Evolutionary conservation across 1,284 basidiomycete genomes (phyloP), one percentile per base, ranked within the genome.

Genomic region (Trametes polyzona): DNA sequence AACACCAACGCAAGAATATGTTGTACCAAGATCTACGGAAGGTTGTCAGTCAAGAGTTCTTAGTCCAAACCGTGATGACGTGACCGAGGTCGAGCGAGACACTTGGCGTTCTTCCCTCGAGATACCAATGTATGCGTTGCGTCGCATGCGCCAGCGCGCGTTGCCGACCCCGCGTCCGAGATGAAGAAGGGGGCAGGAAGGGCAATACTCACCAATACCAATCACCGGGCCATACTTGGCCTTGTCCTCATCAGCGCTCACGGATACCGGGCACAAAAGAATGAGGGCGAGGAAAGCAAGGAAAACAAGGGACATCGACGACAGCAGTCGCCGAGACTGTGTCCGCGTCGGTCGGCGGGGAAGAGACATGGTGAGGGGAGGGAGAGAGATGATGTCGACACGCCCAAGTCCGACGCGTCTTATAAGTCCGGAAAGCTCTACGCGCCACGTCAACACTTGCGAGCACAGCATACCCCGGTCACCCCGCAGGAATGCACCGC

Each of bases 201-300:
- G n/a, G 12, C 32, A 24, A 2, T 35, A 82, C 87, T 65, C 68
- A 90, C 93, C 95, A 72, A 97, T 97, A 83, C 93, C 95, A 74
- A 97, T 97, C 46, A 98, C 95, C 42, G 91, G 90, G 60, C 95
- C 95, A 75, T 93, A 95, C 67, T 94, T 88, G 66, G 72, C 76
- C 69, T 76, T 75, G 44, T 88, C 86, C 55, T 88, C 83, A 40
- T 86, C 87, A 33, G 75, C 77, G 55, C 56, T 67, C 44, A 79
- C 82, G 40, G 76, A 74, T 44, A 80, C 74, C 12, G 87, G 84
- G 68, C 79, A 87, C 54, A 90, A 73, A 71, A 81, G 82, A 66
- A 90, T 67, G 65, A 90, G 61, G 50, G 87, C 86, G 59, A 90
- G 61, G 71, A 89, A 74, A 57, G 85, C 82, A 67, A 90, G 74